These are phyloP conservation scores for Lipomyces sp. DNA, from an alignment of 805 yeast genomes.

Conservation along the genomic window DNA sequence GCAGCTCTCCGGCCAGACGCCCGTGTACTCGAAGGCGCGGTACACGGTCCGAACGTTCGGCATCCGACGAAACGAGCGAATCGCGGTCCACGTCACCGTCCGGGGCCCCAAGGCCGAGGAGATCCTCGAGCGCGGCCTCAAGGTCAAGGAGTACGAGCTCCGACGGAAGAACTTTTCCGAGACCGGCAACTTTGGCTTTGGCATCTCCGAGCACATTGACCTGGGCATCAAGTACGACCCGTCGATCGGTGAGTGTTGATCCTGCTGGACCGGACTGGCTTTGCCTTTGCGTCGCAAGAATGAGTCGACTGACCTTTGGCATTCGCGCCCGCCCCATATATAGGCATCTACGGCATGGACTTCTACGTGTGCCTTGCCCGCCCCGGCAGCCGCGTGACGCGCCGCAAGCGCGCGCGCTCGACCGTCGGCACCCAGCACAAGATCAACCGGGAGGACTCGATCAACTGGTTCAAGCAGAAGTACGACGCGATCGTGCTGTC, in stretches of 20 bases:
- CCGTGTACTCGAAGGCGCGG: conserved; percentile 99
- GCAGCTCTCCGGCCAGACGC: conserved; percentile 99
- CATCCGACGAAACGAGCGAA: conserved; percentile 99
- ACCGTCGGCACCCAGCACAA: conserved; percentile 89
- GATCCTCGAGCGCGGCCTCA: conserved; percentile 98
- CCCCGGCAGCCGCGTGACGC: conserved; percentile 98
- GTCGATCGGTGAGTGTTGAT: conserved; percentile 52
- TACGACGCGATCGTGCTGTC: conserved; percentile 99
- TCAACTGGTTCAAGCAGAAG: conserved; percentile 98
- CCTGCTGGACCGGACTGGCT: too few species aligned
- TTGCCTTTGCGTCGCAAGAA: not conserved
- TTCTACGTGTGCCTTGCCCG: conserved; percentile 99
- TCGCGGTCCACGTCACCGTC: conserved; percentile 98
- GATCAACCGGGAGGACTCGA: conserved; percentile 89
- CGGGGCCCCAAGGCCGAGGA: conserved; percentile 99
- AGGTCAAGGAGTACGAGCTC: conserved; percentile 99
- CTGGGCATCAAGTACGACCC: conserved; percentile 99
- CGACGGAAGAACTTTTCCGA: conserved; percentile 91
- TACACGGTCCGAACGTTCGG: conserved; percentile 99
- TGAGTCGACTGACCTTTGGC: too few species aligned
- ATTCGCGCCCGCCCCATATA: not conserved
- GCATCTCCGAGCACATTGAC: conserved; percentile 99
- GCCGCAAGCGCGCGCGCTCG: conserved; percentile 85
- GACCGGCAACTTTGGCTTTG: conserved; percentile 99
- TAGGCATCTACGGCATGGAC: conserved; percentile 99